Percentiles rank a stretch among this genome's conserved stretches.
phyloP scores from a whole-genome alignment of 345 rosid genomes.

The Citrus hindsii region DNA sequence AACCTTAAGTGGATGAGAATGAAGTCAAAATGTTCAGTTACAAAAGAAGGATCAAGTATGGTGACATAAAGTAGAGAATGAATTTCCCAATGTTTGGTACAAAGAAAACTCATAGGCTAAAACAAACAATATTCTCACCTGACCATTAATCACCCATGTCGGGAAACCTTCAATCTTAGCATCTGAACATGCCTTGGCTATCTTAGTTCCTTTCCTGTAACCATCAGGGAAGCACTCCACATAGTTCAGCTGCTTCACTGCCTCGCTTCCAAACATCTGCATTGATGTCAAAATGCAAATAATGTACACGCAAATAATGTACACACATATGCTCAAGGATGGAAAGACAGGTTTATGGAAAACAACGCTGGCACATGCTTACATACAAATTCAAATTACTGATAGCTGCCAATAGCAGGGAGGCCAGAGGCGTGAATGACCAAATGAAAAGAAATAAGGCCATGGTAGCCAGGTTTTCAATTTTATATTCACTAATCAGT shows the following conservation, averaged over 20 bases:
- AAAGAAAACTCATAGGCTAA: background rate
- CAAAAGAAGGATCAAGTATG: background rate
- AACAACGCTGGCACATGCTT: background rate
- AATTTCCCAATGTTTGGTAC: background rate
- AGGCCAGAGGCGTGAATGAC: background rate
- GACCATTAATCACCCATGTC: conserved; percentile 75
- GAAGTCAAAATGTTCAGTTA: conserved; percentile 3
- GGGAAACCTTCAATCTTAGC: conserved; percentile 83
- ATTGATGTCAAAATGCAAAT: conserved; percentile 4
- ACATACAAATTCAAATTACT: background rate
- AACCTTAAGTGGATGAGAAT: background rate
- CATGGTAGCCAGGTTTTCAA: background rate
- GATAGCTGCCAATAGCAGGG: background rate
- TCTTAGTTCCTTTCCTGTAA: conserved; percentile 69
- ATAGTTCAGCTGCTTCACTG: conserved; percentile 65
- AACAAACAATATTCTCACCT: conserved; percentile 41
- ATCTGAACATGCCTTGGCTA: conserved; percentile 74
- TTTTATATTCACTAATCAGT: background rate
- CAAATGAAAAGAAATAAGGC: background rate
- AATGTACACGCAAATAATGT: no score
- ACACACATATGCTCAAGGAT: background rate
- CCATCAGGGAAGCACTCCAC: conserved; percentile 92
- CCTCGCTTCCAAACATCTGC: conserved; percentile 84
- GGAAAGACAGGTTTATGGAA: background rate
- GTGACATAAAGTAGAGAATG: background rate